These are phyloP conservation scores for Coprinopsis sp. DNA, from an alignment of 768 basidiomycete species.

Conservation along the genomic window DNA sequence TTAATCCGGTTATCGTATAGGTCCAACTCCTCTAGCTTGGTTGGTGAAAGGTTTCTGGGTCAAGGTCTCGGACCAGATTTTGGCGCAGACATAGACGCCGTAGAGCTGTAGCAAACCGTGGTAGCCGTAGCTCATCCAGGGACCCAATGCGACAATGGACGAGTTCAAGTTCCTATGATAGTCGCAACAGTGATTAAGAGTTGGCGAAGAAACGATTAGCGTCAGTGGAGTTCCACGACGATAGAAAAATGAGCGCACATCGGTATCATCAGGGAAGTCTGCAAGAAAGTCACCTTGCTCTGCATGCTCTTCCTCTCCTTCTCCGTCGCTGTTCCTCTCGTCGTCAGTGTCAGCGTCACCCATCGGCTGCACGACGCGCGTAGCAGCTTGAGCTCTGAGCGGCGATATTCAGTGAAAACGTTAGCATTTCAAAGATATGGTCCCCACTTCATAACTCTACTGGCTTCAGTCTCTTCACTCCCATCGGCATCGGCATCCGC, in stretches of 20 bases:
- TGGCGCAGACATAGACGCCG: constrained; percentile 81
- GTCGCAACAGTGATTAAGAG: constrained; percentile 1
- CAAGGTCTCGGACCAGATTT: constrained; percentile 71
- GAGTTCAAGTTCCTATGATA: constrained; percentile 86
- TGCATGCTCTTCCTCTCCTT: constrained; percentile 39
- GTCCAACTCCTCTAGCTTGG: constrained; percentile 82
- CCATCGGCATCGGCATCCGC: neutral
- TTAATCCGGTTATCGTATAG: constrained; percentile 95
- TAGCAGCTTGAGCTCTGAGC: constrained; percentile 12
- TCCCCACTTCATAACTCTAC: neutral
- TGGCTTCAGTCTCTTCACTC: neutral
- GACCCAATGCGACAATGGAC: constrained; percentile 74
- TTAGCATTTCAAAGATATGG: neutral
- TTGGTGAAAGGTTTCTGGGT: constrained; percentile 66
- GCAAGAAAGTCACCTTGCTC: constrained; percentile 68
- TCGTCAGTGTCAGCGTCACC: constrained; percentile 26
- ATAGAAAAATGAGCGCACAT: constrained; percentile 43
- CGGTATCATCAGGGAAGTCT: constrained; percentile 79
- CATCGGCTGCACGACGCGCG: constrained; percentile 47
- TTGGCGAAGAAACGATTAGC: no score
- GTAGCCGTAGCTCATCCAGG: constrained; percentile 60
- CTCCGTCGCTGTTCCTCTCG: constrained; percentile 43
- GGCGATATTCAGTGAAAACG: neutral
- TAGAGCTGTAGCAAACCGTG: constrained; percentile 66
- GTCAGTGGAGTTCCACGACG: constrained; percentile 9